phyloP scores from a whole-genome alignment of 2,329 filamentous ascomycete genomes.

The Aspergillus udagawae region DNA sequence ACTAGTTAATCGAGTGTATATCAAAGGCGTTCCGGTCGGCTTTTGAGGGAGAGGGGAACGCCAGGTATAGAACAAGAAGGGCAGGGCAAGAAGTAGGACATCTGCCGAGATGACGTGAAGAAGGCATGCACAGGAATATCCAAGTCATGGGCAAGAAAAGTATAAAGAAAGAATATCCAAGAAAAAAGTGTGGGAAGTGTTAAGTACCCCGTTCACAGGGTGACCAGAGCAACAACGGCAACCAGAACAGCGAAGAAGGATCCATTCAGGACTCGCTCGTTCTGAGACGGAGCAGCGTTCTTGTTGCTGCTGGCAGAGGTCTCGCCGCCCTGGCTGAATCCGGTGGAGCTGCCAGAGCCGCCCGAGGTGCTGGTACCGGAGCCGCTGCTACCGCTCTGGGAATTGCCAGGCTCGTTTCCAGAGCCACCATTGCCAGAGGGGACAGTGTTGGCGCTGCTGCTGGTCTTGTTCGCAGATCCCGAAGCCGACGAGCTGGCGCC shows the following conservation, averaged over 20 bases:
- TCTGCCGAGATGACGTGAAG: conserved; percentile 10
- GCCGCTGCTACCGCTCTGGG: conserved; percentile 12
- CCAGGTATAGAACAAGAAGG: conserved; percentile 17
- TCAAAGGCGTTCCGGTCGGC: neutral
- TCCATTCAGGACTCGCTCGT: conserved; percentile 40
- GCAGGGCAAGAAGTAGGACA: conserved; percentile 5
- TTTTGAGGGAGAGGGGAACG: conserved; percentile 1
- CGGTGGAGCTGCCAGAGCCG: conserved; percentile 19
- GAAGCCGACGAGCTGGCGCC: conserved; percentile 14
- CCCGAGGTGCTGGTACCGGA: conserved; percentile 7
- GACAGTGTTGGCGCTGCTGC: conserved; percentile 23
- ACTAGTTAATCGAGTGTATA: neutral
- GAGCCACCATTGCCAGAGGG: conserved; percentile 32
- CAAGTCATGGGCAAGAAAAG: conserved; percentile 7
- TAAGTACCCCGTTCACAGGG: conserved; percentile 33
- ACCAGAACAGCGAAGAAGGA: conserved; percentile 47
- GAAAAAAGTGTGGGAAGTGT: conserved; percentile 1
- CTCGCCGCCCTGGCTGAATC: conserved; percentile 29
- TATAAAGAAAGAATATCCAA: neutral
- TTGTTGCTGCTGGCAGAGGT: neutral
- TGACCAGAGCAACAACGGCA: conserved; percentile 43
- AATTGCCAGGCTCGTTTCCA: conserved; percentile 23
- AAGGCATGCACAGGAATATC: conserved; percentile 1
- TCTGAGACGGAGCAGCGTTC: conserved; percentile 30
- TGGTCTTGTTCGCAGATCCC: conserved; percentile 2